phyloP scores from a whole-genome alignment of 257 asterid species.

The Rauvolfia tetraphylla region DNA sequence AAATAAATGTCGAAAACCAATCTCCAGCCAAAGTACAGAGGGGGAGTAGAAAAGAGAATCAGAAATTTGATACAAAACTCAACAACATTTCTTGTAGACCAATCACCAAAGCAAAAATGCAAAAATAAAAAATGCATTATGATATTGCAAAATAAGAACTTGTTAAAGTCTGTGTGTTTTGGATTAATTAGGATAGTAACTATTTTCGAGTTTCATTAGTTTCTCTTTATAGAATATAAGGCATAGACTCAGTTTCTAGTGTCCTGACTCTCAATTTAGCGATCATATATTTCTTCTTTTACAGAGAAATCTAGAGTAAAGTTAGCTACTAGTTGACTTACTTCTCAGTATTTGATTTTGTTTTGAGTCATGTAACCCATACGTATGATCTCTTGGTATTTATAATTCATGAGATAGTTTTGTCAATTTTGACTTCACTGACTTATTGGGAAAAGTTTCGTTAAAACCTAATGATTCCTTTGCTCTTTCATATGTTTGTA shows the following conservation, averaged over 20 bases:
- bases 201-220: neutral
- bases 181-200: neutral
- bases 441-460: neutral
- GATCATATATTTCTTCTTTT: neutral
- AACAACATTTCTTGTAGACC: too few relatives aligned
- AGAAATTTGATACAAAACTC: too few relatives aligned
- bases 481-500: neutral
- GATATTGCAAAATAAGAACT: too few relatives aligned
- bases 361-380: neutral
- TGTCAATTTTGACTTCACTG: neutral
- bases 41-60: constrained; percentile 62
- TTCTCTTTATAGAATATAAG: neutral
- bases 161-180: neutral
- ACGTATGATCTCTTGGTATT: neutral
- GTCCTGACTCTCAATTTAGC: constrained; percentile 5
- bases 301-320: neutral
- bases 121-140: too few relatives aligned
- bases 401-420: neutral
- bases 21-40: constrained; percentile 67
- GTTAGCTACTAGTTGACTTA: neutral
- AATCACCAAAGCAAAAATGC: too few relatives aligned
- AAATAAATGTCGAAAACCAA: constrained; percentile 65
- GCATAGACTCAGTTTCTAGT: constrained; percentile 2
- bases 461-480: neutral
- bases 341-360: neutral